Percentiles rank a stretch among this genome's conserved stretches.
These are phyloP conservation scores for Hymenoscyphus fructigenus DNA, from an alignment of 2,329 filamentous ascomycete species.

Conservation along the genomic window DNA sequence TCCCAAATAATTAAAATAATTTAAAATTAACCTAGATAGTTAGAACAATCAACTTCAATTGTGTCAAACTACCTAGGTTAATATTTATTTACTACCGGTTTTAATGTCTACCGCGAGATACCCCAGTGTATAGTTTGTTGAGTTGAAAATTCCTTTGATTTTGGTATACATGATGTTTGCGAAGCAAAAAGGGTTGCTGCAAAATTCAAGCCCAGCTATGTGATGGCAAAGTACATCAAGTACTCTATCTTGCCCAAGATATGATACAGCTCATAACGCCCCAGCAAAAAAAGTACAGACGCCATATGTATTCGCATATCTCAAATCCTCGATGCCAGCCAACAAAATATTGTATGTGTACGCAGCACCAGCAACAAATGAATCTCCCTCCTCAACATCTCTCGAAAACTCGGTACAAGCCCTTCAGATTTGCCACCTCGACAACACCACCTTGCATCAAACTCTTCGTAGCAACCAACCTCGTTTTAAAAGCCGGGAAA, in stretches of 20 bases:
- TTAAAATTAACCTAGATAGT: too few species aligned
- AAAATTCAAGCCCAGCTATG: background rate
- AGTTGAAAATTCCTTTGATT: background rate
- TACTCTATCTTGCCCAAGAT: background rate
- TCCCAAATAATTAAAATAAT: background rate
- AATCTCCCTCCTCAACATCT: constrained; percentile 61
- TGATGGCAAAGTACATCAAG: background rate
- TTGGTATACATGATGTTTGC: background rate
- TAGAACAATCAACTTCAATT: too few species aligned
- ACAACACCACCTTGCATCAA: constrained; percentile 73
- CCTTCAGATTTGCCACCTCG: constrained; percentile 89
- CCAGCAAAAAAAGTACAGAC: background rate
- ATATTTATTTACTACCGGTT: too few species aligned
- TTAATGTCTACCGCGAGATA: too few species aligned
- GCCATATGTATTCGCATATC: background rate
- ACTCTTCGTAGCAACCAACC: constrained; percentile 77
- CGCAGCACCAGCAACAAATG: background rate
- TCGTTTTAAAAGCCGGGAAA: constrained; percentile 83
- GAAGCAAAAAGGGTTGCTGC: background rate
- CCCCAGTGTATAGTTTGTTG: too few species aligned
- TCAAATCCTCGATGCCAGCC: background rate
- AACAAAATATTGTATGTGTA: background rate
- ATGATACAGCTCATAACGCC: background rate
- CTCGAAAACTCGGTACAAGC: constrained; percentile 92
- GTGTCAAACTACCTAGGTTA: too few species aligned